phyloP scores from a whole-genome alignment of 768 basidiomycete genomes.

The Phallus indusiatus region DNA sequence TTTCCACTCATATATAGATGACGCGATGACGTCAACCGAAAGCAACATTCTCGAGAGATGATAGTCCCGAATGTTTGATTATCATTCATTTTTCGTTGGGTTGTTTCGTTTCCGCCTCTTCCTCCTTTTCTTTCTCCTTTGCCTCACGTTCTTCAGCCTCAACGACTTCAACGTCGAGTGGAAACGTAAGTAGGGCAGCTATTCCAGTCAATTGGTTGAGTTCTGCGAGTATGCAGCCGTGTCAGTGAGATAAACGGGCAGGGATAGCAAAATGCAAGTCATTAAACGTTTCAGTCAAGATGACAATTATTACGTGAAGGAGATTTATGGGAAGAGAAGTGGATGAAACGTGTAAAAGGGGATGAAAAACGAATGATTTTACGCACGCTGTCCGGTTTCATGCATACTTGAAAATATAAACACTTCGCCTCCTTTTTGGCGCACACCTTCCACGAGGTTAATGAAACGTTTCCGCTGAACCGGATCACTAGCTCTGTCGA shows the following conservation, averaged over 20 bases:
- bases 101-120: constrained; percentile 13
- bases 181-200: constrained; percentile 93
- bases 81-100: neutral
- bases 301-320: neutral
- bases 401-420: constrained; percentile 99
- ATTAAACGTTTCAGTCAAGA: no score
- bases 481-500: constrained; percentile 76
- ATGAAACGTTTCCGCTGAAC: constrained; percentile 76
- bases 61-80: neutral
- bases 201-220: constrained; percentile 93
- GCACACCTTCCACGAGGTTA: constrained; percentile 77
- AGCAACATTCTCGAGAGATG: no score
- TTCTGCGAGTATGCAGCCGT: constrained; percentile 39
- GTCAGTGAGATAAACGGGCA: neutral
- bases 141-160: constrained; percentile 86
- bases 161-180: constrained; percentile 89
- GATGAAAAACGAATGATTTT: neutral
- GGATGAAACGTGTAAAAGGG: neutral
- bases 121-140: constrained; percentile 31
- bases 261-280: neutral
- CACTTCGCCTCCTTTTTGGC: constrained; percentile 83
- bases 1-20: no score
- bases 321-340: neutral
- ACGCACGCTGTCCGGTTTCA: constrained; percentile 93
- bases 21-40: no score